Evolutionary conservation across 2,329 filamentous ascomycete species (phyloP), one percentile per base, ranked within the genome.

Genomic region (Colletotrichum sp.): DNA sequence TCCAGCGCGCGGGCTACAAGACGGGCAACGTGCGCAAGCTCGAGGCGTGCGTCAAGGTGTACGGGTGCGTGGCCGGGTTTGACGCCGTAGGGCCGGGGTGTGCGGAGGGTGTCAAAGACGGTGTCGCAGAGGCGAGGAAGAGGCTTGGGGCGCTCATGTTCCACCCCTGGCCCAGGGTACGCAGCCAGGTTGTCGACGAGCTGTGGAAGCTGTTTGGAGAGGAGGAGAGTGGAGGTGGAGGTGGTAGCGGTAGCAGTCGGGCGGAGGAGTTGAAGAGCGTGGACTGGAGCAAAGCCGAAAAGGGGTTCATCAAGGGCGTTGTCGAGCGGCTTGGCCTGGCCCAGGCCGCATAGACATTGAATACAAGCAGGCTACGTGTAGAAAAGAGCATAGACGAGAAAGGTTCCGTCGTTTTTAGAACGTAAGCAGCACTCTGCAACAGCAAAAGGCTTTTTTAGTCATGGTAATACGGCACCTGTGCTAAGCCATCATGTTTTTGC

Each of bases 1-100:
- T 93, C 6, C 95, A 97, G 79, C 95, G 93, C 82, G 90, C 94
- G 1, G 94, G 96, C 76, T 96, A 94, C 85, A 96, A 96, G 83
- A 94, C 93, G 1, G 91, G 93, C 24, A 97, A 95, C 81, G 90
- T 98, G 57, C 90, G 92, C 65, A 96, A 97, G 82, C 87, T 98
- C 2, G 90, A 95, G 80, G 93, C 95, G 1, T 95, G 94, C 27
- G 86, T 97, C 74, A 93, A 93, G 78, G 90, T 97, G 15, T 98
- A 98, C 82, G 90, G 92, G 4, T 91, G 91, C 1, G 84, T 98
- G 31, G 90, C 91, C 6, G 81, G 82, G 3, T 79, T 85, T 61
- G 76, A 51, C n/a, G 72, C 69, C 72, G 59, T 57, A 76, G 74
- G 63, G 76, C 70, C 15, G 21, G 70, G 77, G 64, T 75, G 79